phyloP scores from a whole-genome alignment of 2,329 filamentous ascomycete genomes.

The Colletotrichum coccodes region DNA sequence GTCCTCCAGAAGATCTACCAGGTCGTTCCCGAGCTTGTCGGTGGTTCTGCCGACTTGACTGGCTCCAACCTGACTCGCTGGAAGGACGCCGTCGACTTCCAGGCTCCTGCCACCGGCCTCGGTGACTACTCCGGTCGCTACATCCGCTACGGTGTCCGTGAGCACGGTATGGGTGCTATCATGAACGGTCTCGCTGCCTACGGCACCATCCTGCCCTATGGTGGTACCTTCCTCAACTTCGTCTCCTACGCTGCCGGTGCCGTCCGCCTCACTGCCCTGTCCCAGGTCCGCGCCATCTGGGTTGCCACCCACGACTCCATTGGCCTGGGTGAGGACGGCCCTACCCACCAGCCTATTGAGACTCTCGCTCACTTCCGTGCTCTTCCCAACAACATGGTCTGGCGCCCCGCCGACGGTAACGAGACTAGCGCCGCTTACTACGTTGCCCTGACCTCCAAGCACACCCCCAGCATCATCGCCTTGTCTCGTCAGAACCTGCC shows the following conservation, averaged over 20 bases:
- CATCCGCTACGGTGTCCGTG: conserved; percentile 90
- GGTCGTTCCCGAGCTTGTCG: conserved; percentile 88
- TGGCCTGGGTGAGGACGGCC: conserved; percentile 97
- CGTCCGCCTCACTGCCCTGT: conserved; percentile 92
- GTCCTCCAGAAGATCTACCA: conserved; percentile 90
- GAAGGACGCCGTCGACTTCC: conserved; percentile 98
- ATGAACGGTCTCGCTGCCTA: conserved; percentile 97
- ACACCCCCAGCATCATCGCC: conserved; percentile 92
- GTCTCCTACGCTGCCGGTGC: conserved; percentile 97
- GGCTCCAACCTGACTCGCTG: conserved; percentile 98
- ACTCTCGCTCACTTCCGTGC: conserved; percentile 98
- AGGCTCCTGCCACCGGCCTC: conserved; percentile 85
- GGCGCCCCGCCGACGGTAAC: conserved; percentile 98
- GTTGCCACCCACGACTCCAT: conserved; percentile 99
- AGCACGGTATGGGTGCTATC: conserved; percentile 92
- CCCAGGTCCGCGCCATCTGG: conserved; percentile 91
- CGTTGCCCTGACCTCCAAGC: conserved; percentile 87
- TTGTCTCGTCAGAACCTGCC: conserved; percentile 98
- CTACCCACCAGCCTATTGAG: conserved; percentile 99
- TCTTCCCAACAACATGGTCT: conserved; percentile 98
- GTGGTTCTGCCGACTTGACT: conserved; percentile 97
- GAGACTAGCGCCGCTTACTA: conserved; percentile 99
- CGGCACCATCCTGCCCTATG: conserved; percentile 92
- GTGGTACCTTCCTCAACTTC: conserved; percentile 99
- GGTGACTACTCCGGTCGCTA: conserved; percentile 94